Evolutionary conservation across 2,329 filamentous ascomycete species (phyloP).

Genomic region (Phyllosticta citribraziliensis): DNA sequence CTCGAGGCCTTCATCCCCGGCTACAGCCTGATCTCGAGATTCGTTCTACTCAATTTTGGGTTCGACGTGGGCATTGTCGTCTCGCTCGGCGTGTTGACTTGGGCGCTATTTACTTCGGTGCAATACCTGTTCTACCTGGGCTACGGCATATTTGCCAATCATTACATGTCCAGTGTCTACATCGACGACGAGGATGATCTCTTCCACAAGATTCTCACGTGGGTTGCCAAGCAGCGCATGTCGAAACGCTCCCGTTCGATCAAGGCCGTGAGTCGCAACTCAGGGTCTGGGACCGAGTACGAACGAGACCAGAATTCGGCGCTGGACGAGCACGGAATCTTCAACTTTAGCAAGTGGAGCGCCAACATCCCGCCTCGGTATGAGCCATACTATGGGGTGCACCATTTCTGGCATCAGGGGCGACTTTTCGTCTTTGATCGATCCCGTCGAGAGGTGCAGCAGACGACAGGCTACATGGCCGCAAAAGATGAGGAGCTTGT

Average conservation of each 20-base stretch:
- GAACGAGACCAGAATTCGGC: conserved; percentile 26
- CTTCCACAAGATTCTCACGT: conserved; percentile 33
- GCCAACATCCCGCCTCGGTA: conserved; percentile 39
- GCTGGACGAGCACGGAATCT: conserved; percentile 32
- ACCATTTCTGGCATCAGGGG: conserved; percentile 35
- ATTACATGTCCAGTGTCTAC: conserved; percentile 34
- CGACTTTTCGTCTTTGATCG: conserved; percentile 32
- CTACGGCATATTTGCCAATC: conserved; percentile 21
- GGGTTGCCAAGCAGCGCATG: conserved; percentile 34
- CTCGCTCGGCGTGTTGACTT: conserved; percentile 32
- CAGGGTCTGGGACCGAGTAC: conserved; percentile 23
- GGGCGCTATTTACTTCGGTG: conserved; percentile 29
- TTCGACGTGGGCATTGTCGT: conserved; percentile 41
- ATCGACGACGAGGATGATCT: conserved; percentile 37
- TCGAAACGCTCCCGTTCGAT: conserved; percentile 28
- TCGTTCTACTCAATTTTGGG: conserved; percentile 32
- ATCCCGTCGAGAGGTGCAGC: conserved; percentile 22
- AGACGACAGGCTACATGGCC: conserved; percentile 14
- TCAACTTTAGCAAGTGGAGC: conserved; percentile 42
- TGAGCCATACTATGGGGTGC: conserved; percentile 38
- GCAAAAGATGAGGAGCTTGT: conserved; percentile 32
- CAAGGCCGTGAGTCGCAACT: conserved; percentile 31
- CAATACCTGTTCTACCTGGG: conserved; percentile 27
- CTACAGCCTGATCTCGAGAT: conserved; percentile 38
- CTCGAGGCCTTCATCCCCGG: conserved; percentile 43